Conservation (phyloP, 2,329 filamentous ascomycete species). For the Chrysoporthe deuterocubensis region DNA sequence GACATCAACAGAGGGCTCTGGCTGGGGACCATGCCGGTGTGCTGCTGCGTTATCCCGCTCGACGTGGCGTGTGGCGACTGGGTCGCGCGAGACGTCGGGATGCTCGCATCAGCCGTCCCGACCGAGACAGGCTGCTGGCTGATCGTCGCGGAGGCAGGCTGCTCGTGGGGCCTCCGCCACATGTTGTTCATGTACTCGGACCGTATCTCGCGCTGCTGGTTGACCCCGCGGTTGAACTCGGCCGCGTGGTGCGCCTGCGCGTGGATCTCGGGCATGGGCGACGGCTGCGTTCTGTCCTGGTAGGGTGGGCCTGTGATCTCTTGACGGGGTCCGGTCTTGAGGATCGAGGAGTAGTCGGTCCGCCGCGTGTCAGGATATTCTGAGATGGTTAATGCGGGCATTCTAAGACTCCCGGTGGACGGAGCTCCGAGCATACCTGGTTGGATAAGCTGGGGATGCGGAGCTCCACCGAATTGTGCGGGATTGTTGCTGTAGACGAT, state of each 20-base stretch:
- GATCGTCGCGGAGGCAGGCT: conserved; percentile 57
- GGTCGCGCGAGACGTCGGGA: conserved; percentile 56
- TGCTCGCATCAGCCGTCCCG: conserved; percentile 47
- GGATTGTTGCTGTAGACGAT: conserved; percentile 84
- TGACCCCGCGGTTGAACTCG: conserved; percentile 86
- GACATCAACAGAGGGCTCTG: conserved; percentile 71
- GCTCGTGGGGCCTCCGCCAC: conserved; percentile 84
- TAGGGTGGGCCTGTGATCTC: conserved; percentile 88
- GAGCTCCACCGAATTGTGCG: conserved; percentile 66
- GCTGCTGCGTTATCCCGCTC: conserved; percentile 55
- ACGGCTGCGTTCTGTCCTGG: conserved; percentile 81
- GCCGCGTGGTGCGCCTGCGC: conserved; percentile 86
- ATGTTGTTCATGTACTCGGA: conserved; percentile 78
- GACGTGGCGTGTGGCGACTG: conserved; percentile 63
- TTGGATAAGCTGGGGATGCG: conserved; percentile 71
- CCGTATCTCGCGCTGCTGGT: conserved; percentile 78
- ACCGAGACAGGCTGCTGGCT: conserved; percentile 45
- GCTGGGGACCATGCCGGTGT: conserved; percentile 57
- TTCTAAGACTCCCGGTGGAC: conserved; percentile 65
- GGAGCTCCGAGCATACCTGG: conserved; percentile 71
- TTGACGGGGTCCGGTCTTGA: conserved; percentile 79
- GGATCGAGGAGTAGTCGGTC: conserved; percentile 80
- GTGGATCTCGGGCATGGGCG: conserved; percentile 76
- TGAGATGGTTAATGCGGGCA: conserved; percentile 84
- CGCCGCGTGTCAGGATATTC: conserved; percentile 77